Conservation (phyloP, 768 basidiomycete species). For the Sarcomyxa edulis region DNA sequence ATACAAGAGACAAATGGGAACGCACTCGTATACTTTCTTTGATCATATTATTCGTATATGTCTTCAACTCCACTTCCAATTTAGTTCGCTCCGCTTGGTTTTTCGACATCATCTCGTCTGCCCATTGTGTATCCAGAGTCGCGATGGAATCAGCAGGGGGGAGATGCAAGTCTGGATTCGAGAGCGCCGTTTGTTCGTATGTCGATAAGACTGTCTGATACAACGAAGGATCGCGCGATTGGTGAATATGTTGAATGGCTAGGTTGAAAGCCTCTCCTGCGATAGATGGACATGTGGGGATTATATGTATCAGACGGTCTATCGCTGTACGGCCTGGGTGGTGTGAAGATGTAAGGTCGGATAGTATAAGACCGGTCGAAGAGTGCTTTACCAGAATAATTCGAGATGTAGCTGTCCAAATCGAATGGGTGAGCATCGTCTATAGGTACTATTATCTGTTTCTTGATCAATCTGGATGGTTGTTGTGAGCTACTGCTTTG, state of each 20-base stretch:
- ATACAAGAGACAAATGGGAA: conserved; percentile 11
- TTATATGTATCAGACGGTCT: conserved; percentile 67
- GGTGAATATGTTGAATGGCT: conserved; percentile 57
- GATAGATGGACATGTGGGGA: conserved; percentile 57
- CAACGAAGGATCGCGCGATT: conserved; percentile 63
- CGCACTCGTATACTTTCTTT: conserved; percentile 94
- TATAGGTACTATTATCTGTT: conserved; percentile 36
- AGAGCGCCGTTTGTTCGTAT: conserved; percentile 43
- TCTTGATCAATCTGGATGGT: conserved; percentile 12
- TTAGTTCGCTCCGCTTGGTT: conserved; percentile 75
- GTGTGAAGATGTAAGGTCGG: conserved; percentile 2
- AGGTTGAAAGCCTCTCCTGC: conserved; percentile 69
- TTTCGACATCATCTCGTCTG: conserved; percentile 58
- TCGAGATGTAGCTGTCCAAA: conserved; percentile 71
- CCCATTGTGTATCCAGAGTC: conserved; percentile 63
- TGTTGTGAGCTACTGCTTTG: conserved; percentile 18
- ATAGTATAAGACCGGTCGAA: background rate
- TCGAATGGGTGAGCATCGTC: conserved; percentile 87
- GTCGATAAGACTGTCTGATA: conserved; percentile 45
- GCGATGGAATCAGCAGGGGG: conserved; percentile 45
- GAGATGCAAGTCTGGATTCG: conserved; percentile 28
- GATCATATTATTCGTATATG: conserved; percentile 94
- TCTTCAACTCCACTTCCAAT: conserved; percentile 91
- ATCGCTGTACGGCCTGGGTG: conserved; percentile 67
- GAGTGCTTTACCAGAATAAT: conserved; percentile 58